Evolutionary conservation across 495 filamentous ascomycete genomes (phyloP).

Genomic region (Hypoxylon cercidicola): DNA sequence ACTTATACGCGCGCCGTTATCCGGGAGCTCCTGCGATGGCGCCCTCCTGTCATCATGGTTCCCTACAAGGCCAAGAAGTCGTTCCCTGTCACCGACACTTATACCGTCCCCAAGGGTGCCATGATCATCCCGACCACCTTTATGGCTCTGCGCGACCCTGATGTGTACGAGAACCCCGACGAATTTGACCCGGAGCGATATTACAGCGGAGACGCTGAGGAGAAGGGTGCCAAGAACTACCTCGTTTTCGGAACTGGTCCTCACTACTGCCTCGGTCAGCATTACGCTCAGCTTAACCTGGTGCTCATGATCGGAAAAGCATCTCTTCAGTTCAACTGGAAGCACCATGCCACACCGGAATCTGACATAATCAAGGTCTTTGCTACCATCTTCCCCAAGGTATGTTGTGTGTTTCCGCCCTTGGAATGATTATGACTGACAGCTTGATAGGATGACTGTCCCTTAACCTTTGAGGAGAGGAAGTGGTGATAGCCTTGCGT

Average conservation of each 20-base stretch:
- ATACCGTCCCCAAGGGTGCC: conserved; percentile 89
- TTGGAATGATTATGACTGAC: conserved; percentile 35
- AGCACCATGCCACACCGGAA: conserved; percentile 78
- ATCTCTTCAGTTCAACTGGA: conserved; percentile 90
- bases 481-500: conserved; percentile 46
- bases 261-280: conserved; percentile 96
- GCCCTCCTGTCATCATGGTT: conserved; percentile 97
- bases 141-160: conserved; percentile 90
- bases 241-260: conserved; percentile 96
- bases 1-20: conserved; percentile 92
- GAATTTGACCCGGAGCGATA: conserved; percentile 91
- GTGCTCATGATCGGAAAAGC: conserved; percentile 95
- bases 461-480: conserved; percentile 67
- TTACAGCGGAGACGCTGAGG: conserved; percentile 88
- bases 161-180: conserved; percentile 91
- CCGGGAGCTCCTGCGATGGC: conserved; percentile 92
- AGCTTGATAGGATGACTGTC: conserved; percentile 68
- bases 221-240: conserved; percentile 92
- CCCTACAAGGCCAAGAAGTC: conserved; percentile 95
- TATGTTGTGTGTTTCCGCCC: conserved; percentile 58
- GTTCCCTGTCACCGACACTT: conserved; percentile 89
- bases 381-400: conserved; percentile 96
- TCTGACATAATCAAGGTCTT: conserved; percentile 99
- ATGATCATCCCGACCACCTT: conserved; percentile 96
- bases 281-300: conserved; percentile 89